phyloP scores from a whole-genome alignment of 2,329 filamentous ascomycete species.

The Neonectria sp. region DNA sequence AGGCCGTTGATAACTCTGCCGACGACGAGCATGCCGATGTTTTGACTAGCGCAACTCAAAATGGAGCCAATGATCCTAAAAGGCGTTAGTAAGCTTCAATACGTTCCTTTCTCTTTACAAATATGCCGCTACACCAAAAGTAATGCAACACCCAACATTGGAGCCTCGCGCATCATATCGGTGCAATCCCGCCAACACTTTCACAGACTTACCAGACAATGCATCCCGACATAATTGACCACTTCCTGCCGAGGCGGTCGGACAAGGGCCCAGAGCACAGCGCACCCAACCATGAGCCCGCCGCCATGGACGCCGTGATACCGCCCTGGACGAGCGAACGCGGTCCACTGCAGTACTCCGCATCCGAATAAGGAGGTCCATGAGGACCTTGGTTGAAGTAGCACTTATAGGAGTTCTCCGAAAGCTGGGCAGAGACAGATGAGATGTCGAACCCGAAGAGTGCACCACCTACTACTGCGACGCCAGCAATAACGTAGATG shows the following conservation, averaged over 20 bases:
- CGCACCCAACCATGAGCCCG: slow-evolving; percentile 66
- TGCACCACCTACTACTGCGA: slow-evolving; percentile 43
- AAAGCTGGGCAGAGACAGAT: slow-evolving; percentile 44
- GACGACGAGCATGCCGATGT: slow-evolving; percentile 59
- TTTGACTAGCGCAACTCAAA: slow-evolving; percentile 60
- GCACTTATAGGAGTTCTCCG: slow-evolving; percentile 55
- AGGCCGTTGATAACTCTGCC: slow-evolving; percentile 74
- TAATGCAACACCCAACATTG: no score
- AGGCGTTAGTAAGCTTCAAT: no score
- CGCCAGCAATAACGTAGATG: slow-evolving; percentile 45
- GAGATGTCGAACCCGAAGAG: slow-evolving; percentile 47
- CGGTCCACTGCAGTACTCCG: slow-evolving; percentile 51
- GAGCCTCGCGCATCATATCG: no score
- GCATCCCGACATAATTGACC: slow-evolving; percentile 65
- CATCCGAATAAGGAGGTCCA: slow-evolving; percentile 50
- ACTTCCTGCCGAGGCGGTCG: slow-evolving; percentile 65
- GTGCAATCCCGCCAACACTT: no score
- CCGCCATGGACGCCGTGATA: slow-evolving; percentile 67
- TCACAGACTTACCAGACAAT: slow-evolving; percentile 62
- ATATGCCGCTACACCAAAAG: no score
- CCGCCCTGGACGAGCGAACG: slow-evolving; percentile 64
- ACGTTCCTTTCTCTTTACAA: no score
- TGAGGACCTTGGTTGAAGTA: slow-evolving; percentile 57
- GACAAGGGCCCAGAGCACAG: slow-evolving; percentile 64
- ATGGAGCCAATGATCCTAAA: slow-evolving; percentile 64